These are phyloP conservation scores for Tetracentron sinense DNA, from an alignment of 164 flowering plant species.

Conservation along the genomic window DNA sequence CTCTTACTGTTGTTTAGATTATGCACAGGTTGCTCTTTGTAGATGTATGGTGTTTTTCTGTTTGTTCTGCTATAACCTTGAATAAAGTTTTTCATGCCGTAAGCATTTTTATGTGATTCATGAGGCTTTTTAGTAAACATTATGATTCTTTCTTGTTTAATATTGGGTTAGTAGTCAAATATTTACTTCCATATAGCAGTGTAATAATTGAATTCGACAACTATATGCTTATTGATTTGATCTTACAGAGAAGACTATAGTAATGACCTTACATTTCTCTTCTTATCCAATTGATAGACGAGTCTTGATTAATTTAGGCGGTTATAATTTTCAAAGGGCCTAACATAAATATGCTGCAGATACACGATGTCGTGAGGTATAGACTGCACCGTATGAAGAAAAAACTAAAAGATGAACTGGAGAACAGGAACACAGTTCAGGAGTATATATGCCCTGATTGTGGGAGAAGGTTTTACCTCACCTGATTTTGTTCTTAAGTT, in stretches of 20 bases:
- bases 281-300: background rate
- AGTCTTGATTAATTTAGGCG: background rate
- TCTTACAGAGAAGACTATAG: too few relatives aligned
- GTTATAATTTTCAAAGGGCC: background rate
- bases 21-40: conserved; percentile 68
- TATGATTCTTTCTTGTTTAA: background rate
- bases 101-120: background rate
- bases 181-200: background rate
- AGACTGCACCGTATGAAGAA: conserved; percentile 93
- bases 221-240: background rate
- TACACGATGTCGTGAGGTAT: conserved; percentile 90
- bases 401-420: conserved; percentile 85
- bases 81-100: background rate
- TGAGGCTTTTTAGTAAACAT: background rate
- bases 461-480: conserved; percentile 50
- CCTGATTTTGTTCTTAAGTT: background rate
- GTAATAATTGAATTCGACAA: background rate
- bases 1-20: conserved; percentile 91
- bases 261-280: background rate
- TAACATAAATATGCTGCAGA: conserved; percentile 44
- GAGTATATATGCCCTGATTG: conserved; percentile 90
- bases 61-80: background rate
- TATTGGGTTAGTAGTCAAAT: background rate
- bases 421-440: conserved; percentile 83
- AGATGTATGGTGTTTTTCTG: conserved; percentile 8